A percentile compares a stretch with the other conserved stretches of the same genome.
Evolutionary conservation across 108 stramenopile genomes (phyloP).

Genomic region (Asterionellopsis glacialis): DNA sequence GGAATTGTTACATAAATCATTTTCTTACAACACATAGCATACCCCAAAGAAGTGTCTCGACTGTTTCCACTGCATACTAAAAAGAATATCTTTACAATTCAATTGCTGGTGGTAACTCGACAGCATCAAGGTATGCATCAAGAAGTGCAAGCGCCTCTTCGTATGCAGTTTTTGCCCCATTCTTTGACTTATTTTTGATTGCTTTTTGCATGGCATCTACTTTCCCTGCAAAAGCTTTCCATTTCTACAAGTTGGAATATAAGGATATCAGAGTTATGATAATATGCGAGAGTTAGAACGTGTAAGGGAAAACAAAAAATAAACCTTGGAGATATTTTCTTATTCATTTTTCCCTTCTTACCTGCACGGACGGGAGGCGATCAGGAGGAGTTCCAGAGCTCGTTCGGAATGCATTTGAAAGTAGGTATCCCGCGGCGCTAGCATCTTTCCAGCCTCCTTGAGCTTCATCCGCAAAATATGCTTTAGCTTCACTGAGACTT

Average conservation of each 20-base stretch:
- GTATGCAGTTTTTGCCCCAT: slow-evolving; percentile 39
- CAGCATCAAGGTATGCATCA: slow-evolving; percentile 59
- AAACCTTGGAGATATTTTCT: no score
- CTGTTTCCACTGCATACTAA: no score
- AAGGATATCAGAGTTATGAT: slow-evolving; percentile 4
- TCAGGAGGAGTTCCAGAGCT: slow-evolving; percentile 60
- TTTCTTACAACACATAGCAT: no score
- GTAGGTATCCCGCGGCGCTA: slow-evolving; percentile 66
- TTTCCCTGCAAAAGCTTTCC: slow-evolving; percentile 74
- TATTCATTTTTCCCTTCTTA: not conserved
- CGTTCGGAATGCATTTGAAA: slow-evolving; percentile 73
- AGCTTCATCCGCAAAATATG: slow-evolving; percentile 56
- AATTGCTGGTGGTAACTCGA: slow-evolving; percentile 53
- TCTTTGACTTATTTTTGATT: slow-evolving; percentile 56
- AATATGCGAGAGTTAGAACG: not conserved
- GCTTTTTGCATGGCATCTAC: slow-evolving; percentile 51
- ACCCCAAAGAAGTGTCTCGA: no score
- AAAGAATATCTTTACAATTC: slow-evolving; percentile 21
- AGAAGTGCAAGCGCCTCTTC: slow-evolving; percentile 45
- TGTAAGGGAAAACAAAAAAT: no score
- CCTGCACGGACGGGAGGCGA: slow-evolving; percentile 45
- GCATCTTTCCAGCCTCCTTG: slow-evolving; percentile 76
- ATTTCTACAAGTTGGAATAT: slow-evolving; percentile 48
- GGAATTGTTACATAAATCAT: no score
- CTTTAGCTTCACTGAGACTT: slow-evolving; percentile 36